Base-by-base conservation (phyloP, 495 filamentous ascomycete species). In the Melanomma pulvis-pyrius region DNA sequence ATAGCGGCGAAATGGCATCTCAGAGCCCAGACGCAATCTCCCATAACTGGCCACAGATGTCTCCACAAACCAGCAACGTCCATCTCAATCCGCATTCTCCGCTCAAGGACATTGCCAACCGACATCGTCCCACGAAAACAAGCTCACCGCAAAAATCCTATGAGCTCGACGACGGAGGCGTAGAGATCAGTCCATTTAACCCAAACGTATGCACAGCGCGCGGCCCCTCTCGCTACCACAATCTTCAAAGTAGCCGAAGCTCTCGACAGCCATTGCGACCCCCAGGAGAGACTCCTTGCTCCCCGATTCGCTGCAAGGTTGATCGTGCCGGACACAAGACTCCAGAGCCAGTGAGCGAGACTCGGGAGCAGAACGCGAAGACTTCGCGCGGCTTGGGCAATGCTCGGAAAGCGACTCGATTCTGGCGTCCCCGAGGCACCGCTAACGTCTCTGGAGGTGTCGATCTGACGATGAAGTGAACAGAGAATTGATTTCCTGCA, bases 171-270 rank as follows among this genome's bases (percentile, higher is more conserved):
- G 34, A 54, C n/a, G 48, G 36, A 21, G 36, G 34, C 13, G 19
- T 53, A 3, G 26, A 47, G 12, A 48, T 67, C 29, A 59, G 51
- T 53, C 59, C 60, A 11, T 32, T 69, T 29, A 69, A 60, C 32
- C 53, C 66, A 8, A 63, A 64, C 26, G 66, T 69, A 21, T 62
- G 60, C 22, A 49, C 55, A 47, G 32, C 46, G 36, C 66, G 66
- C n/a, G 66, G 66, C 7, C 61, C 63, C 9, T 53, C 53, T 9
- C 53, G 53, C 1, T 41, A 26, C 25, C 53, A 44, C 32, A 15
- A 12, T 44, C 39, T 44, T 44, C 8, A 44, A n/a, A 6, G 17
- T 44, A 17, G 2, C 17, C 39, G 3, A 44, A 44, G 5, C 17
- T 15, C 39, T 44, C 39, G 9, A 36, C 32, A n/a, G n/a, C n/a